Evolutionary conservation across 495 filamentous ascomycete genomes (phyloP).

Genomic region (Podospora tetraspora): DNA sequence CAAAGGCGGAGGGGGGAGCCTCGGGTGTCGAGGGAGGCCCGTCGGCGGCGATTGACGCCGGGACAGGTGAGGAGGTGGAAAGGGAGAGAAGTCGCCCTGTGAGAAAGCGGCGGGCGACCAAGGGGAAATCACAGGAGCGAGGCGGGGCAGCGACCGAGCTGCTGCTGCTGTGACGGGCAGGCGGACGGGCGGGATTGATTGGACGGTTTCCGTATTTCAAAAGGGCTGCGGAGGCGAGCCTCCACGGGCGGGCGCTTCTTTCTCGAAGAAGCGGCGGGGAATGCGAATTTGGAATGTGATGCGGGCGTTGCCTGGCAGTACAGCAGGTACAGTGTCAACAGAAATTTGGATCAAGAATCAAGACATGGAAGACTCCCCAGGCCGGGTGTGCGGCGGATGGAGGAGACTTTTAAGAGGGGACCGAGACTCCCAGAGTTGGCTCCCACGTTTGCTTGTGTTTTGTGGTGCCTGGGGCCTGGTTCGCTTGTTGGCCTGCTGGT

Average conservation of each 20-base stretch:
- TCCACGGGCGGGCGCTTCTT: neutral
- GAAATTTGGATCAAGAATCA: no score
- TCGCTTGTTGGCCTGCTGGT: slow-evolving; percentile 15
- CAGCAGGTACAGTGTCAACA: neutral
- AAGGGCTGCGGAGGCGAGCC: neutral
- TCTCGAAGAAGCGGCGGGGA: neutral
- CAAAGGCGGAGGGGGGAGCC: neutral
- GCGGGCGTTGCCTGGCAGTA: neutral
- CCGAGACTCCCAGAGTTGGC: neutral
- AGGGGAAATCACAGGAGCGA: slow-evolving; percentile 1
- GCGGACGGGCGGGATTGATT: slow-evolving; percentile 1
- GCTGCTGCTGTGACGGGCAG: slow-evolving; percentile 2
- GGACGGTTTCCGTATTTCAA: neutral
- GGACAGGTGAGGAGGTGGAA: neutral
- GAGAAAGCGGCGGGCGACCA: neutral
- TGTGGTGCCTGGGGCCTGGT: slow-evolving; percentile 14
- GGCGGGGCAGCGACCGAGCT: neutral
- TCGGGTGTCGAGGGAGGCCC: neutral
- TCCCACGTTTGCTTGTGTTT: slow-evolving; percentile 20
- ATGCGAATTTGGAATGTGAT: neutral
- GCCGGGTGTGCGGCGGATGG: neutral
- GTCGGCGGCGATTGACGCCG: neutral
- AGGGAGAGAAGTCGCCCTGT: neutral
- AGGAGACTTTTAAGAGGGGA: neutral
- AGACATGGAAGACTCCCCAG: neutral